These are phyloP conservation scores for Akanthomyces uredinophilus DNA, from an alignment of 2,329 filamentous ascomycete species.

Conservation along the genomic window DNA sequence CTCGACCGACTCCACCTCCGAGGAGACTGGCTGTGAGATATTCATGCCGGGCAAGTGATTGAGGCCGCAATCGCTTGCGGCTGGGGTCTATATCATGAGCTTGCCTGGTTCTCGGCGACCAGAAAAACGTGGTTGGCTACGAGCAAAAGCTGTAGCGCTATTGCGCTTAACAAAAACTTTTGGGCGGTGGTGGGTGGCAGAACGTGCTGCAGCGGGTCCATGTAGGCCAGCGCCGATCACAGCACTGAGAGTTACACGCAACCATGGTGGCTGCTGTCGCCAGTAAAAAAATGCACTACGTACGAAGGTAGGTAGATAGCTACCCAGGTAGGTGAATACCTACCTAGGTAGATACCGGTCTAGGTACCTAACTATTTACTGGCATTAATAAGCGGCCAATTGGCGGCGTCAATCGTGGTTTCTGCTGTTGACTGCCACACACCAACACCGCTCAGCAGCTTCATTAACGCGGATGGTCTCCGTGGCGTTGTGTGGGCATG, in stretches of 20 bases:
- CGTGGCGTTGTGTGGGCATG: not conserved
- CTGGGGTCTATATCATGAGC: slow-evolving; percentile 9
- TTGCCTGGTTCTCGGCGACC: slow-evolving; percentile 8
- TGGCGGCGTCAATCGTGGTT: not conserved
- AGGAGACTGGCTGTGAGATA: slow-evolving; percentile 75
- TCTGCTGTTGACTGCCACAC: not conserved
- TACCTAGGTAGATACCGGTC: no score
- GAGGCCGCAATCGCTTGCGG: slow-evolving; percentile 14
- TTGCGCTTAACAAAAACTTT: slow-evolving; percentile 18
- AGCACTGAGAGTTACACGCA: not conserved
- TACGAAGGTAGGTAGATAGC: no score
- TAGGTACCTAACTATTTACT: no score
- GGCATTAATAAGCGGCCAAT: not conserved
- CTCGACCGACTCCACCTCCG: slow-evolving; percentile 78
- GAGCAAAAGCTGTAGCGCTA: slow-evolving; percentile 16
- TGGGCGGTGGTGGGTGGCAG: slow-evolving; percentile 22
- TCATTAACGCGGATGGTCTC: not conserved
- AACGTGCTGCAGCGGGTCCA: slow-evolving; percentile 21
- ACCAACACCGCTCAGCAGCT: not conserved
- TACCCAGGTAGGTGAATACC: no score
- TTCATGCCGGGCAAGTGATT: slow-evolving; percentile 47
- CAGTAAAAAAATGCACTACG: not conserved
- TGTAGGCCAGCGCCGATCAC: no score
- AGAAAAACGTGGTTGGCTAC: slow-evolving; percentile 7
- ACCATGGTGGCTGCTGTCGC: not conserved